Evolutionary conservation across 2,329 filamentous ascomycete genomes (phyloP).

Genomic region (Fusarium heterosporum): DNA sequence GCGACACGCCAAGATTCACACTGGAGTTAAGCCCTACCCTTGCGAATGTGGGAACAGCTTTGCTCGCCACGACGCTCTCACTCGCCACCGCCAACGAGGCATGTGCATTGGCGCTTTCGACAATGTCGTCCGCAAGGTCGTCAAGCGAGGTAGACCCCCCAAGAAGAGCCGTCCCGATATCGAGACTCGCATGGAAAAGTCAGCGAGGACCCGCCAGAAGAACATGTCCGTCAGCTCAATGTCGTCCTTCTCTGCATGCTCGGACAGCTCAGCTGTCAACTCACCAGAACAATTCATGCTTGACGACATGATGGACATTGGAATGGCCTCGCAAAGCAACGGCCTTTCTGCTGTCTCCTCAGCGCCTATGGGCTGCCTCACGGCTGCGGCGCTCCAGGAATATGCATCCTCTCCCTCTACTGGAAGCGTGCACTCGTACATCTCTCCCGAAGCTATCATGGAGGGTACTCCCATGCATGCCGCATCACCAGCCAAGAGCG

Average conservation of each 20-base stretch:
- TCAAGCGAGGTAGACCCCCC: conserved; percentile 70
- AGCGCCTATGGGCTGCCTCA: conserved; percentile 55
- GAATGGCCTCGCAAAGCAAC: conserved; percentile 45
- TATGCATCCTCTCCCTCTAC: conserved; percentile 56
- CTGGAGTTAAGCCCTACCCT: conserved; percentile 92
- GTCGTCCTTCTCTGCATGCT: conserved; percentile 67
- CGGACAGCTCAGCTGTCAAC: conserved; percentile 66
- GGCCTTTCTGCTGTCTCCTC: conserved; percentile 58
- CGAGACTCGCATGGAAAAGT: conserved; percentile 68
- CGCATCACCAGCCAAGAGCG: conserved; percentile 63
- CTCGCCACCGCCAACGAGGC: conserved; percentile 90
- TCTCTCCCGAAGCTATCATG: conserved; percentile 61
- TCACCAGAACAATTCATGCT: conserved; percentile 64
- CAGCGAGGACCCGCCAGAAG: conserved; percentile 68
- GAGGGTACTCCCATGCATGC: conserved; percentile 54
- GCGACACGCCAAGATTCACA: conserved; percentile 97
- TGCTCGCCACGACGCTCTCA: conserved; percentile 93
- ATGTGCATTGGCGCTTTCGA: conserved; percentile 98
- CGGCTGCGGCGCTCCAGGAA: conserved; percentile 51
- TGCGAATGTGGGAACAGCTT: conserved; percentile 96
- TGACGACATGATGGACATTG: conserved; percentile 63
- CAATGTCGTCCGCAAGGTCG: conserved; percentile 72
- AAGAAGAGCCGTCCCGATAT: conserved; percentile 70
- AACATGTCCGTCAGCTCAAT: conserved; percentile 61
- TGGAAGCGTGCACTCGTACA: conserved; percentile 56